phyloP scores from a whole-genome alignment of 2,329 filamentous ascomycete genomes.

The Sclerotinia spermophila region DNA sequence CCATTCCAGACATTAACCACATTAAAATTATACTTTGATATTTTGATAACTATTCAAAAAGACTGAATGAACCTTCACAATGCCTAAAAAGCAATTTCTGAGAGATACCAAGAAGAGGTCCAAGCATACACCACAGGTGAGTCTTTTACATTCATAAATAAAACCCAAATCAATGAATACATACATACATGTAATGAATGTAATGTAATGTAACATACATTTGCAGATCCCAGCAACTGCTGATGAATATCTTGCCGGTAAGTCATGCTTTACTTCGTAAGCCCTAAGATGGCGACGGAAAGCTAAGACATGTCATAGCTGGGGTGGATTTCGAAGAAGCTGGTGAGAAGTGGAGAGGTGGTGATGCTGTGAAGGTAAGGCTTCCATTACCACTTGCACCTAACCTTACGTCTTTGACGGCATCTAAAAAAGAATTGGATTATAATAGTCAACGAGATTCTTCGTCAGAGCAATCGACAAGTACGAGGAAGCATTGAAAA shows the following conservation, averaged over 20 bases:
- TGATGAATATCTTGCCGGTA: constrained; percentile 64
- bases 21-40: background rate
- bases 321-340: constrained; percentile 68
- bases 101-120: constrained; percentile 43
- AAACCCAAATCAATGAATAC: background rate
- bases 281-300: background rate
- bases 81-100: constrained; percentile 37
- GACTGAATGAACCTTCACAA: constrained; percentile 16
- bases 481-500: constrained; percentile 60
- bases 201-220: background rate
- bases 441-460: constrained; percentile 42
- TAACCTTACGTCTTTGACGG: background rate
- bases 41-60: too few relatives aligned
- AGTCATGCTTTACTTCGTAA: constrained; percentile 19
- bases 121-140: constrained; percentile 33
- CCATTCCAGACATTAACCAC: background rate
- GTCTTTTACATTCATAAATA: constrained; percentile 11
- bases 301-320: constrained; percentile 39
- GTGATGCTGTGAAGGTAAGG: constrained; percentile 58
- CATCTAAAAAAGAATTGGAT: constrained; percentile 5
- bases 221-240: constrained; percentile 53
- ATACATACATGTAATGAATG: too few relatives aligned
- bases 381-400: background rate
- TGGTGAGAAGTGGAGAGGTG: constrained; percentile 70
- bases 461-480: constrained; percentile 62